phyloP scores from a whole-genome alignment of 257 asterid genomes.

The Lycium barbarum region DNA sequence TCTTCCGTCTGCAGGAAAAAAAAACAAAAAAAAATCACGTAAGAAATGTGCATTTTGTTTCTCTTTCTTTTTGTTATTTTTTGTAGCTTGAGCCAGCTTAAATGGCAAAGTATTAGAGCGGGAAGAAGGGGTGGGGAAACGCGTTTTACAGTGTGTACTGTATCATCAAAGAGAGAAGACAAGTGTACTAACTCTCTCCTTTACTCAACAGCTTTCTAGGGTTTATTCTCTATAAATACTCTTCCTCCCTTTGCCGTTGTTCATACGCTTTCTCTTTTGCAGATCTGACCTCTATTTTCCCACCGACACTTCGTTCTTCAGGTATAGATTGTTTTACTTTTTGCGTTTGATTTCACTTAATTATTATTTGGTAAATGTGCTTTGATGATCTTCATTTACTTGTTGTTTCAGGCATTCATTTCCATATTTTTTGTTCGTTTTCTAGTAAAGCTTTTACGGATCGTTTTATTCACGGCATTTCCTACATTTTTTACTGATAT shows the following conservation, averaged over 20 bases:
- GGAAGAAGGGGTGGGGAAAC: slow-evolving; percentile 48
- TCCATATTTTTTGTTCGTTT: background rate
- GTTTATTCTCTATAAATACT: slow-evolving; percentile 40
- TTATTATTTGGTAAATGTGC: background rate
- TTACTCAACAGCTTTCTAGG: slow-evolving; percentile 46
- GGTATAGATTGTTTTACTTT: slow-evolving; percentile 35
- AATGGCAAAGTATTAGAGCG: slow-evolving; percentile 50
- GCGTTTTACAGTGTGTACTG: slow-evolving; percentile 32
- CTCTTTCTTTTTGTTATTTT: background rate
- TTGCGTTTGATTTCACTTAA: slow-evolving; percentile 24
- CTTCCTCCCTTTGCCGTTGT: slow-evolving; percentile 43
- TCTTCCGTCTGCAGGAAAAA: too few relatives aligned
- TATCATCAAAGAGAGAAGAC: background rate
- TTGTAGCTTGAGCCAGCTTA: slow-evolving; percentile 25
- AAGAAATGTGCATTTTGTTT: slow-evolving; percentile 18
- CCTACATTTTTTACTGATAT: too few relatives aligned
- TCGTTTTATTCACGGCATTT: background rate
- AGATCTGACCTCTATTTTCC: slow-evolving; percentile 56
- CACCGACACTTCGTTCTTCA: slow-evolving; percentile 44
- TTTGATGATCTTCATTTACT: background rate
- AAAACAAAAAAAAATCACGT: background rate
- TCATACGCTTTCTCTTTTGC: slow-evolving; percentile 43
- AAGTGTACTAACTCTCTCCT: slow-evolving; percentile 21
- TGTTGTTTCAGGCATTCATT: background rate
- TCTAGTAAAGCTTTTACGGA: background rate